A percentile compares a stretch with the other conserved stretches of the same genome.
Evolutionary conservation across 2,329 filamentous ascomycete species (phyloP).

Genomic region (Colletotrichum spaethianum): DNA sequence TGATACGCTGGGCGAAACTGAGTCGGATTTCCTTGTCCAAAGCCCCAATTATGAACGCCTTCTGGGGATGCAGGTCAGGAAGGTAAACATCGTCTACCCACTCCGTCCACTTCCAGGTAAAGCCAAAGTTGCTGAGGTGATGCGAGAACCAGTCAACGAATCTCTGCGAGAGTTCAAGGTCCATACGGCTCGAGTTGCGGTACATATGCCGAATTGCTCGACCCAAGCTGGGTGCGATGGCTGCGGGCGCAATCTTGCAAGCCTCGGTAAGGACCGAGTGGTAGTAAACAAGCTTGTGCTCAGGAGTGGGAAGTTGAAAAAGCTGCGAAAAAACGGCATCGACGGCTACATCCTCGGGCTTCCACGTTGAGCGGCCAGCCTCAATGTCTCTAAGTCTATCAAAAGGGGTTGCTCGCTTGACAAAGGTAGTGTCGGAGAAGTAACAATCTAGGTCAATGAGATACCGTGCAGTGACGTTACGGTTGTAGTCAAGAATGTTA

Average conservation of each 20-base stretch:
- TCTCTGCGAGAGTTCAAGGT: conserved; percentile 87
- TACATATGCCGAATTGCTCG: conserved; percentile 94
- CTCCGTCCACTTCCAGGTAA: conserved; percentile 99
- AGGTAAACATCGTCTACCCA: conserved; percentile 91
- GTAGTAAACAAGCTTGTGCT: conserved; percentile 97
- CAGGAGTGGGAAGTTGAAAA: conserved; percentile 86
- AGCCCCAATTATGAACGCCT: conserved; percentile 92
- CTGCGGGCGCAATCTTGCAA: conserved; percentile 95
- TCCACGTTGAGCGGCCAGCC: conserved; percentile 83
- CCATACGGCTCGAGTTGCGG: conserved; percentile 84
- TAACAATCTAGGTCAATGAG: conserved; percentile 96
- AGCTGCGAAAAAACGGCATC: conserved; percentile 98
- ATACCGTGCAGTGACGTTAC: conserved; percentile 87
- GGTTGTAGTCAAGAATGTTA: conserved; percentile 93
- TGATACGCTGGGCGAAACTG: conserved; percentile 96
- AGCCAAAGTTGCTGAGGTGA: conserved; percentile 98
- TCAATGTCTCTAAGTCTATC: conserved; percentile 85
- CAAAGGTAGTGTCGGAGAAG: conserved; percentile 90
- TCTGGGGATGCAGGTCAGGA: conserved; percentile 84
- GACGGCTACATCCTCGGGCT: conserved; percentile 97
- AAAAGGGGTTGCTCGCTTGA: conserved; percentile 93
- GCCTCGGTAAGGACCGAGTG: conserved; percentile 94
- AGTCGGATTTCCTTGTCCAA: conserved; percentile 97
- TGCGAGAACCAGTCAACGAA: conserved; percentile 99
- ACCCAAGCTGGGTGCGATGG: conserved; percentile 94